Evolutionary conservation across 1,284 basidiomycete species (phyloP), one percentile per base, ranked within the genome.

Genomic region (Rhizopogon hawkerae): DNA sequence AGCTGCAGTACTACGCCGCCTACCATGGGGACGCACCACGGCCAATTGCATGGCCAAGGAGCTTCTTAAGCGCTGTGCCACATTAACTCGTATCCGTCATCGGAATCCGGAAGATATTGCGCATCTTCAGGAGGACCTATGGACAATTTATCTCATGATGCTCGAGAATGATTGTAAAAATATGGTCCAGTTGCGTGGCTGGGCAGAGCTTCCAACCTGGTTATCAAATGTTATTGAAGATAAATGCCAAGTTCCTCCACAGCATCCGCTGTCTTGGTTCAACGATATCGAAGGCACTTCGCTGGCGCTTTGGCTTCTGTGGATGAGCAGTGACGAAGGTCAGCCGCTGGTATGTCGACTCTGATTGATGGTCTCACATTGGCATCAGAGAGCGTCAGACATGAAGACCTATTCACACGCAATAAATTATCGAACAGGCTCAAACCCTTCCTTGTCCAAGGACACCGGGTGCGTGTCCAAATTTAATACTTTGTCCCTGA

Each of bases 91-190:
- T 41, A 68, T 76, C 47, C 67, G 66, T 44, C 52, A 45, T 21
- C 18, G 7, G 29, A 33, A 43, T 21, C 8, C 5, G 61, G 60
- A 7, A 50, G 16, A 16, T 54, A 49, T 4, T 14, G 14, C 18
- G 1, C 54, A 54, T 44, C 26, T 48, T 21, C 46, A 53, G 34
- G 66, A 71, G 34, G 71, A 74, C 48, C 60, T 76, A 13, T 87
- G 84, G 81, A 76, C 72, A 13, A 72, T 77, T 0, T 85, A 81
- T 59, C 56, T 87, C 51, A 83, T 89, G 79, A 59, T 85, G 52
- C 65, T 77, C 7, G 86, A 89, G 67, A 82, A 81, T 59, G 81
- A 88, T 56, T 82, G 81, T 35, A 72, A 73, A 59, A 89, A 89
- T 59, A 63, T 74, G 36, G 59, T 58, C 1, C 84, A 85, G 52